Percentiles rank a stretch among this genome's conserved stretches.
Conservation (phyloP, 768 basidiomycete genomes). For the Polyporus arcularius region DNA sequence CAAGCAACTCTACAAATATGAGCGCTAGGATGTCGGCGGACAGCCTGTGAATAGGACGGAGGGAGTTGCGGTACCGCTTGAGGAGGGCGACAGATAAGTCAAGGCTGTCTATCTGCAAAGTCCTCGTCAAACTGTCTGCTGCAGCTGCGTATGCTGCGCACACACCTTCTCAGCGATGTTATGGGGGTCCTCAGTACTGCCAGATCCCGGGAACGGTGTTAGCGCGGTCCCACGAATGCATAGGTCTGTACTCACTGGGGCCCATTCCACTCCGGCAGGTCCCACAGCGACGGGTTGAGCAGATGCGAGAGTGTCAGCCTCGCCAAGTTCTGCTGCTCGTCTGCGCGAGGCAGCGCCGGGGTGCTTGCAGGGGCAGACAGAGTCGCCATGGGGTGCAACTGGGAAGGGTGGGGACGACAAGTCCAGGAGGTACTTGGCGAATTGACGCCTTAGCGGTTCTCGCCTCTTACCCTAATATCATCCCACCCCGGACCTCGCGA, state of each 20-base stretch:
- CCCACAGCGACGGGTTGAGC: slow-evolving; percentile 25
- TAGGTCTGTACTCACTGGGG: slow-evolving; percentile 14
- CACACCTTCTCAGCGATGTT: slow-evolving; percentile 18
- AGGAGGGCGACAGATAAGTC: slow-evolving; percentile 28
- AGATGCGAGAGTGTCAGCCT: slow-evolving; percentile 22
- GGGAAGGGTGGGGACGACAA: slow-evolving; percentile 1
- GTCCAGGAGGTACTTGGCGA: neutral
- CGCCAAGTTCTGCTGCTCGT: neutral
- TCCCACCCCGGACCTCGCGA: slow-evolving; percentile 5
- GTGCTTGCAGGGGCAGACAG: neutral
- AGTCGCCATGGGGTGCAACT: slow-evolving; percentile 1
- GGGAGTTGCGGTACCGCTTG: slow-evolving; percentile 28
- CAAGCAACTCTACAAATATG: slow-evolving; percentile 24
- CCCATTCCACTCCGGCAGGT: slow-evolving; percentile 27
- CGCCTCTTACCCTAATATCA: slow-evolving; percentile 15
- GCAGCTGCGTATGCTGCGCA: neutral
- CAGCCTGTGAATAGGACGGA: slow-evolving; percentile 28
- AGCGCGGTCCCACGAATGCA: neutral
- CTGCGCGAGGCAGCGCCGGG: neutral
- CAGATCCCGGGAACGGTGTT: neutral
- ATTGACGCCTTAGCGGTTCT: slow-evolving; percentile 13
- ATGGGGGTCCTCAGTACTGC: slow-evolving; percentile 8
- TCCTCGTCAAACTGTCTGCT: neutral
- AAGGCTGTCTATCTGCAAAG: slow-evolving; percentile 21
- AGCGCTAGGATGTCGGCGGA: slow-evolving; percentile 27